A percentile compares a stretch with the other conserved stretches of the same genome.
Conservation (phyloP, 2,329 filamentous ascomycete genomes). For the Epichloe uncinata region DNA sequence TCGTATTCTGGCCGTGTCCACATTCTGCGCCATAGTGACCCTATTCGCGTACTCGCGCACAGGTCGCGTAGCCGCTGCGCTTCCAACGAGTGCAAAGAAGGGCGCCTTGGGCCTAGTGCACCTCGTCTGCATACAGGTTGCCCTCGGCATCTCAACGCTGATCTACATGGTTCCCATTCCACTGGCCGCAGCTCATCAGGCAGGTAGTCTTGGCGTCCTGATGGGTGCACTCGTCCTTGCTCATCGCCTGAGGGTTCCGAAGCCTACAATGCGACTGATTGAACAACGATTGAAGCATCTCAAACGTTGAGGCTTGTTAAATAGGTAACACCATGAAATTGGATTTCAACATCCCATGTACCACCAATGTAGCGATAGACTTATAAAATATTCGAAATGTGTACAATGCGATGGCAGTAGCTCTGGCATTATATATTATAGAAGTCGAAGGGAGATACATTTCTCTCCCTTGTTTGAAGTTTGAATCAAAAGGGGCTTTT, state of each 20-base stretch:
- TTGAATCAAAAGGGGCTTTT: neutral
- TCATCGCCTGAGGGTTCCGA: conserved; percentile 63
- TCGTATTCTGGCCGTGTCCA: conserved; percentile 79
- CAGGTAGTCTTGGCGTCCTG: conserved; percentile 72
- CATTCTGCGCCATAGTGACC: conserved; percentile 66
- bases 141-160: conserved; percentile 78
- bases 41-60: conserved; percentile 72
- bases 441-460: no score
- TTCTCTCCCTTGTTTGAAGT: no score
- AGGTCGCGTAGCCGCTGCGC: conserved; percentile 38
- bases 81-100: conserved; percentile 52
- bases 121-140: conserved; percentile 67
- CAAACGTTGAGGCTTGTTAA: conserved; percentile 1
- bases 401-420: neutral
- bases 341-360: no score
- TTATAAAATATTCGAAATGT: neutral
- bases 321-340: neutral
- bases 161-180: conserved; percentile 87
- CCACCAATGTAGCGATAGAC: neutral
- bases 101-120: conserved; percentile 71
- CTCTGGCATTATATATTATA: neutral
- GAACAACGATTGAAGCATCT: conserved; percentile 32
- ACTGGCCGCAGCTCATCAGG: conserved; percentile 84
- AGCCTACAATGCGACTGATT: conserved; percentile 46
- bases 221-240: conserved; percentile 72